A percentile compares a stretch with the other conserved stretches of the same genome.
Conservation (phyloP, 169 alveolate species). For the Cryptosporidium muris region DNA sequence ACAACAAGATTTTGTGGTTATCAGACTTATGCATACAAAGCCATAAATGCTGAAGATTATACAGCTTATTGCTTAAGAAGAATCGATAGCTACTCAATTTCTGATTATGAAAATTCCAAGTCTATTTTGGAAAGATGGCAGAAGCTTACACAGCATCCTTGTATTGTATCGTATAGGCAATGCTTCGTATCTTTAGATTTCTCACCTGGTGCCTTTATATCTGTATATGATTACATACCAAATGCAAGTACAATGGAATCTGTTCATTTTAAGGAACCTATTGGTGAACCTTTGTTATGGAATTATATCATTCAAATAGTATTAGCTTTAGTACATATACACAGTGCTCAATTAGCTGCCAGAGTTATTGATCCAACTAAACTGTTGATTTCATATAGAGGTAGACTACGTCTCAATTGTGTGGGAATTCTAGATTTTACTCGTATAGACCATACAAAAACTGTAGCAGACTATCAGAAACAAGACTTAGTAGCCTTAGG, state of each 20-base stretch:
- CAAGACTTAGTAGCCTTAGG: slow-evolving; percentile 67
- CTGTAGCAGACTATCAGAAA: slow-evolving; percentile 56
- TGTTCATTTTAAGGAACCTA: slow-evolving; percentile 65
- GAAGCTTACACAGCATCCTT: slow-evolving; percentile 61
- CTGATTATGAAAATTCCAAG: slow-evolving; percentile 35
- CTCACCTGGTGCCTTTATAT: slow-evolving; percentile 30
- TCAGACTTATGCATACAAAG: slow-evolving; percentile 68
- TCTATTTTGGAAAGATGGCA: slow-evolving; percentile 61
- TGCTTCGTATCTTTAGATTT: slow-evolving; percentile 61
- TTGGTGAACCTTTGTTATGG: slow-evolving; percentile 69
- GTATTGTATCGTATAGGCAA: slow-evolving; percentile 60
- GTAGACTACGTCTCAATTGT: slow-evolving; percentile 55
- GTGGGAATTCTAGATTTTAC: slow-evolving; percentile 63
- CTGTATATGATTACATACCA: slow-evolving; percentile 63
- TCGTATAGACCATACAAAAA: slow-evolving; percentile 50
- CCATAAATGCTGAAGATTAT: slow-evolving; percentile 58
- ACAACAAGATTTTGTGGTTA: slow-evolving; percentile 67
- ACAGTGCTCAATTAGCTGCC: slow-evolving; percentile 66
- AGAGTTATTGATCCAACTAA: slow-evolving; percentile 68
- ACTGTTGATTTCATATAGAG: slow-evolving; percentile 59
- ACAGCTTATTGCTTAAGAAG: slow-evolving; percentile 61
- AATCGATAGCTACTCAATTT: slow-evolving; percentile 29
- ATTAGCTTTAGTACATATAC: slow-evolving; percentile 60
- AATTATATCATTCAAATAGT: slow-evolving; percentile 64
- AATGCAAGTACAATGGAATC: slow-evolving; percentile 72